phyloP scores from a whole-genome alignment of 345 rosid species.

The Pistacia atlantica region DNA sequence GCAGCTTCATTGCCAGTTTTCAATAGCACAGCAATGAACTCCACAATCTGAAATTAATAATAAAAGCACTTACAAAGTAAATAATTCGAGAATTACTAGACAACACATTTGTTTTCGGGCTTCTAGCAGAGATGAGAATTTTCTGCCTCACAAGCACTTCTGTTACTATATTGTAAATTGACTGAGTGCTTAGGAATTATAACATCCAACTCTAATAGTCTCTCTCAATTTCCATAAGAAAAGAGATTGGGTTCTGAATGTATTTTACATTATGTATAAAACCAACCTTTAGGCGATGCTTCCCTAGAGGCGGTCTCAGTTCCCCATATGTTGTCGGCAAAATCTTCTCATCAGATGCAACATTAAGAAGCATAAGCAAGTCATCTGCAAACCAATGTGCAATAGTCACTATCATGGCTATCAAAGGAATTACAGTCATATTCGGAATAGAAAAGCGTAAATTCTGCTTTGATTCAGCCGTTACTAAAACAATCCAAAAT shows the following conservation, averaged over 20 bases:
- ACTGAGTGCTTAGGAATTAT: background rate
- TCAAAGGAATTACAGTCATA: background rate
- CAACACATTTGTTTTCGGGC: background rate
- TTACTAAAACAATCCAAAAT: background rate
- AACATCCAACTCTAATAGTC: background rate
- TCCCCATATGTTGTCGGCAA: constrained; percentile 95
- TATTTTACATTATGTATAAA: constrained; percentile 11
- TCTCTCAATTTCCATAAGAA: background rate
- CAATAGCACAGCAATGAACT: constrained; percentile 90
- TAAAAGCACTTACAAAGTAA: constrained; percentile 14
- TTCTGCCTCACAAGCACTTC: background rate
- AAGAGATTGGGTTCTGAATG: background rate
- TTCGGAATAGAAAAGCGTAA: background rate
- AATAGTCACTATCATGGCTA: constrained; percentile 19
- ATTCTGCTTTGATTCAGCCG: background rate
- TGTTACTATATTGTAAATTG: background rate
- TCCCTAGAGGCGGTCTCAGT: constrained; percentile 96
- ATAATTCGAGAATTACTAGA: background rate
- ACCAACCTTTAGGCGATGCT: constrained; percentile 91
- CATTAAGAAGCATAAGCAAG: constrained; percentile 70
- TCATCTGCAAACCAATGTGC: constrained; percentile 53
- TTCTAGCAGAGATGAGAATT: background rate
- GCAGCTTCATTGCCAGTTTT: constrained; percentile 82
- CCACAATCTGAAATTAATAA: constrained; percentile 70
- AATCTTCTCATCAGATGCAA: constrained; percentile 73